A percentile compares a stretch with the other conserved stretches of the same genome.
phyloP scores from a whole-genome alignment of 805 yeast genomes.

The Starmerella tilneyi region DNA sequence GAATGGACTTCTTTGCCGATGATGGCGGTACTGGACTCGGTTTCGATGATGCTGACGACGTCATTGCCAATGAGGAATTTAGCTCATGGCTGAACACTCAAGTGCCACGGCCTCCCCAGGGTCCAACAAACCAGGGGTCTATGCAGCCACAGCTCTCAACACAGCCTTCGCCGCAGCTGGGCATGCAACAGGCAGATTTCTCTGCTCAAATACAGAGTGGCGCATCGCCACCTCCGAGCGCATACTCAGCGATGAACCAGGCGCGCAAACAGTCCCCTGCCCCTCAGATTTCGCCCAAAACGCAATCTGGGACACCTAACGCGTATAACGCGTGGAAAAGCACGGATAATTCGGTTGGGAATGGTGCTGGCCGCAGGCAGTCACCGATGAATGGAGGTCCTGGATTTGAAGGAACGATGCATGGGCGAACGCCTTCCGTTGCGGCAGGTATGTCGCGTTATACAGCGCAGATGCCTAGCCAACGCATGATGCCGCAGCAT shows the following conservation, averaged over 20 bases:
- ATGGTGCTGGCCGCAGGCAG: not conserved
- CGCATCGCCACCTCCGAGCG: not conserved
- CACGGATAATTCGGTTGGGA: not conserved
- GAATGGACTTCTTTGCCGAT: conserved; percentile 20
- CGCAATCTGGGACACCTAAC: conserved; percentile 2
- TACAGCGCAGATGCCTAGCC: conserved; percentile 6
- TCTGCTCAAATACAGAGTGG: not conserved
- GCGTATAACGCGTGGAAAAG: conserved; percentile 7
- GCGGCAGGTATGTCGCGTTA: conserved; percentile 6
- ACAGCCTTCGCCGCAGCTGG: conserved; percentile 7
- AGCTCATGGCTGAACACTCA: conserved; percentile 16
- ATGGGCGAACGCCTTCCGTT: conserved; percentile 6
- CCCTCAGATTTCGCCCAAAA: conserved; percentile 4
- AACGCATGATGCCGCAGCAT: conserved; percentile 1
- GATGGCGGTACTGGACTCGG: conserved; percentile 17
- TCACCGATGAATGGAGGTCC: not conserved
- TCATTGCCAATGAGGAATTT: conserved; percentile 18
- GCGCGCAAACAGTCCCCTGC: conserved; percentile 2
- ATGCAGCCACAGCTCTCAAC: not conserved
- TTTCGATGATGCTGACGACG: conserved; percentile 18
- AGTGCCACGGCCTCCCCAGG: conserved; percentile 2
- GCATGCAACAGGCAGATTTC: not conserved
- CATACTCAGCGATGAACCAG: not conserved
- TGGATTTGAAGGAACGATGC: not conserved
- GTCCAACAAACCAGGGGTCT: too few relatives aligned